phyloP scores from a whole-genome alignment of 2,329 filamentous ascomycete species.

The Fusarium luffae region DNA sequence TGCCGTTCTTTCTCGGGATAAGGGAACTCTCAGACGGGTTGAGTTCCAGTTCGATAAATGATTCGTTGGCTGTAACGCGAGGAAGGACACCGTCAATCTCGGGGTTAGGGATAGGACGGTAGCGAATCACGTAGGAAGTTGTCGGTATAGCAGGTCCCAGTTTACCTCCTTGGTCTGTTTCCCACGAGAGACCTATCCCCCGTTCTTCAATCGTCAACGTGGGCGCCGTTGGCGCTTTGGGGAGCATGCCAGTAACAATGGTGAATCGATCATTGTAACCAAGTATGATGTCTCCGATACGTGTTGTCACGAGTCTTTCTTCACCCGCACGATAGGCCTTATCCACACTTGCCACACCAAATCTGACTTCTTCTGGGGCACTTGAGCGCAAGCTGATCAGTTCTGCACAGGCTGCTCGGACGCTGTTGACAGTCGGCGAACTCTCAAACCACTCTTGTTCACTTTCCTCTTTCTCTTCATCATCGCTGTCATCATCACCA shows the following conservation, averaged over 20 bases:
- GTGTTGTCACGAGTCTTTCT: neutral
- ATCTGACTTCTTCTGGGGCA: neutral
- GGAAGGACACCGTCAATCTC: neutral
- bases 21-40: neutral
- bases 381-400: neutral
- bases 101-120: neutral
- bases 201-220: neutral
- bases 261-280: neutral
- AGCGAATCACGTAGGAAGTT: neutral
- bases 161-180: neutral
- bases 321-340: neutral
- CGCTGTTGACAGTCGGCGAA: neutral
- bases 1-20: neutral
- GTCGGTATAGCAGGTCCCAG: neutral
- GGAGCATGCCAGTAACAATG: conserved; percentile 2
- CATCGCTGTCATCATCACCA: neutral
- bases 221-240: neutral
- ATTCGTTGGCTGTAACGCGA: neutral
- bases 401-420: neutral
- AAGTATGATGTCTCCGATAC: neutral
- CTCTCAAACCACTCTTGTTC: neutral
- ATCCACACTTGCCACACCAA: neutral
- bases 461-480: neutral
- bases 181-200: neutral
- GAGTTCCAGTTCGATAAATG: neutral